Evolutionary conservation across 768 basidiomycete genomes (phyloP).

Genomic region (Suillus subluteus): DNA sequence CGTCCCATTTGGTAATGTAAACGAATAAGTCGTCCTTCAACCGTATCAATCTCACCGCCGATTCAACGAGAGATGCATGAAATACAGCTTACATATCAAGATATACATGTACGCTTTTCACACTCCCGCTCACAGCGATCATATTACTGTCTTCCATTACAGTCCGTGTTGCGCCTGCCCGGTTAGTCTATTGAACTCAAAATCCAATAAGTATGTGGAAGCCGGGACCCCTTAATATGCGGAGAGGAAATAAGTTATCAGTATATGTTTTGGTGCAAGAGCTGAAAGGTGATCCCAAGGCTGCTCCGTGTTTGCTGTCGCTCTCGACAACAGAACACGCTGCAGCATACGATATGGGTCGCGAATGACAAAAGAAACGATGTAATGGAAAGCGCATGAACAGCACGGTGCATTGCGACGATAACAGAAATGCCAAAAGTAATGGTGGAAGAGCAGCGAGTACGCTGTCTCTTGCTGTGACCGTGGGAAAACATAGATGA

Average conservation of each 20-base stretch:
- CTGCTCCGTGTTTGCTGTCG: not conserved
- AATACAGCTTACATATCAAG: conserved; percentile 62
- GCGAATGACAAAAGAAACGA: not conserved
- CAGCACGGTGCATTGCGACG: not conserved
- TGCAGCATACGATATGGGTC: not conserved
- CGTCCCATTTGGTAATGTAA: conserved; percentile 68
- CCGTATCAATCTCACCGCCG: not conserved
- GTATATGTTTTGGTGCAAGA: not conserved
- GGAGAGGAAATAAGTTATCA: conserved; percentile 5
- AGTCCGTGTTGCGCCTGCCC: conserved; percentile 64
- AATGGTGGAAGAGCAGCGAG: not conserved
- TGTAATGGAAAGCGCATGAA: not conserved
- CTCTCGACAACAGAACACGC: not conserved
- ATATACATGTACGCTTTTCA: conserved; percentile 70
- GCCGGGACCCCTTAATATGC: conserved; percentile 62
- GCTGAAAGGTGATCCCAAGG: not conserved
- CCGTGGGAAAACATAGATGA: too few species aligned
- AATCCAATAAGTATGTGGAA: conserved; percentile 77
- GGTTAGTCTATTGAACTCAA: conserved; percentile 75
- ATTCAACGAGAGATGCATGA: not conserved
- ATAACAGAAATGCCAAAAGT: not conserved
- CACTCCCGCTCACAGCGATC: conserved; percentile 55
- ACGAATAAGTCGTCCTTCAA: conserved; percentile 63
- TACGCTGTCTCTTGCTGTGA: not conserved
- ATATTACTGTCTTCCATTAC: conserved; percentile 58